Conservation (phyloP, 495 filamentous ascomycete species). For the Usnea hakonensis region DNA sequence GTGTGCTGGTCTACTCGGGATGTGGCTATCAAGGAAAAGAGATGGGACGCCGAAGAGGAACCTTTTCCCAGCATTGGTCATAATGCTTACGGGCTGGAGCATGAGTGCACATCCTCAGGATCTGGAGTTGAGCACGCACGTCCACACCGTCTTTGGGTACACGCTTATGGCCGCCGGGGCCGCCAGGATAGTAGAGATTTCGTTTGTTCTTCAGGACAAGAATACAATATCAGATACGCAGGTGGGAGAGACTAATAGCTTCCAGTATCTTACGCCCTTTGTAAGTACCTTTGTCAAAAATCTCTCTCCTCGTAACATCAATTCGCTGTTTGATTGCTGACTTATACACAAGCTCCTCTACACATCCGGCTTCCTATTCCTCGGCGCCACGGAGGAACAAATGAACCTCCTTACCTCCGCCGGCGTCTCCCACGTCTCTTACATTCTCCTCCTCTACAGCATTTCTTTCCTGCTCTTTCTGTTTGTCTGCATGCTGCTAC, state of each 20-base stretch:
- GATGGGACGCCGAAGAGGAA: conserved; percentile 86
- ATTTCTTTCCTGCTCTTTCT: conserved; percentile 86
- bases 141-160: conserved; percentile 90
- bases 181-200: conserved; percentile 81
- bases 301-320: not conserved
- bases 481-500: conserved; percentile 73
- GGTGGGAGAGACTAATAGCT: conserved; percentile 68
- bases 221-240: conserved; percentile 45
- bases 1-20: conserved; percentile 81
- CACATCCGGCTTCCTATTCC: conserved; percentile 92
- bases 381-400: conserved; percentile 95
- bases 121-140: conserved; percentile 74
- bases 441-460: conserved; percentile 84
- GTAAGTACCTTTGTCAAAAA: conserved; percentile 44
- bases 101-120: conserved; percentile 86
- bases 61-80: conserved; percentile 82
- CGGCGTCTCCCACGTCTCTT: conserved; percentile 79
- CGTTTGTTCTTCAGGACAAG: conserved; percentile 74
- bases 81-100: conserved; percentile 87
- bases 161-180: conserved; percentile 86
- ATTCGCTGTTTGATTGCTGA: conserved; percentile 2
- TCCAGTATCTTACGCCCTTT: conserved; percentile 86
- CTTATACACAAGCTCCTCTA: conserved; percentile 61
- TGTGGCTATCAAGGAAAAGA: conserved; percentile 81
- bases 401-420: conserved; percentile 66